Evolutionary conservation across 169 alveolate species (phyloP), one percentile per base, ranked within the genome.

Genomic region (Plasmodium knowlesi): DNA sequence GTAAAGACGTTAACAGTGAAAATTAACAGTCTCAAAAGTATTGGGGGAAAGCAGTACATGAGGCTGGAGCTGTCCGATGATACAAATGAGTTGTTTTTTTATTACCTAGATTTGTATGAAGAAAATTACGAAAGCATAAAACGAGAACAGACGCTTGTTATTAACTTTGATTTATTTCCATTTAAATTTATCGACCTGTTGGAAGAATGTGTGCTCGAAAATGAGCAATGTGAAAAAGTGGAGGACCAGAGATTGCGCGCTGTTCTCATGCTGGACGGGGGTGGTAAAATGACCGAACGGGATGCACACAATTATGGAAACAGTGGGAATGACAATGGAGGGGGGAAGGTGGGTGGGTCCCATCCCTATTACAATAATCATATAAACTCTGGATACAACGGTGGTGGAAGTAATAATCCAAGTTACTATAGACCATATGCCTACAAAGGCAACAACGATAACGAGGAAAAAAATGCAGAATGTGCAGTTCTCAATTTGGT

Each of bases 71-170:
- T 88, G 14, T 78, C 90, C n/a, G 83, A 79, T 88, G 94, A 88
- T 46, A 57, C 61, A 14, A 88, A 88, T 37, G 94, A 88, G 50
- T 61, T 53, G 16, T 88, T 88, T 78, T 88, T 88, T 88, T 88
- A 88, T 61, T 88, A 88, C 46, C 22, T 88, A 61, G 94, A 88
- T 79, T 79, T 88, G 28, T 88, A 57, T 53, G 94, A 88, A 79
- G 94, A 88, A 22, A 88, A 88, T 79, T 88, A 88, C 71, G 94
- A 88, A 80, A 88, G 82, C 5, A 88, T 88, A 88, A 88, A 88
- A 43, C 57, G 70, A 53, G 94, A 88, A 79, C 94, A 88, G 37
- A 88, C 46, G 28, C 32, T 88, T 16, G 94, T 88, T 79, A 88
- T 88, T 22, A 88, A 88, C 72, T 88, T 88, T 79, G 82, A 88